phyloP scores from a whole-genome alignment of 2,329 filamentous ascomycete species.

The Fonsecaea multimorphosa region DNA sequence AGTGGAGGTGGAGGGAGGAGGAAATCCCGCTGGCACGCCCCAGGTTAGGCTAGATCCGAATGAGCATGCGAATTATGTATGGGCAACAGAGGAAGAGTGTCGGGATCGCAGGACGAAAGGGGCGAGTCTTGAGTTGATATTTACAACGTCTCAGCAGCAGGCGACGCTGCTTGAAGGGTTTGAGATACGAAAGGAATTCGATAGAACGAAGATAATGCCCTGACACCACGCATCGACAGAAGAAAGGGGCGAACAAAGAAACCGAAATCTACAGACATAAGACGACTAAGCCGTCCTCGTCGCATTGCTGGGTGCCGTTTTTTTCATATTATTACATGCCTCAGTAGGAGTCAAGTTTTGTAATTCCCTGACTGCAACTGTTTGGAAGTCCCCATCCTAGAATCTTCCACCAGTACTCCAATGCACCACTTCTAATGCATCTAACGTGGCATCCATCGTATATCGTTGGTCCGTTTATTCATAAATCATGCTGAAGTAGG shows the following conservation, averaged over 20 bases:
- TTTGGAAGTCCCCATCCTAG: background rate
- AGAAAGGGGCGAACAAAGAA: background rate
- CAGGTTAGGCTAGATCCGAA: constrained; percentile 43
- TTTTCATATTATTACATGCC: background rate
- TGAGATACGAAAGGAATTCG: constrained; percentile 1
- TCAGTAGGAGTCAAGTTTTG: background rate
- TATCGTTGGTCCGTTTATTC: background rate
- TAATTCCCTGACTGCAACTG: background rate
- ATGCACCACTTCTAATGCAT: background rate
- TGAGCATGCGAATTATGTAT: constrained; percentile 48
- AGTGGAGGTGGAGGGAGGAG: constrained; percentile 43
- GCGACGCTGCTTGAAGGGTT: constrained; percentile 26
- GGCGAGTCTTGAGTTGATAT: constrained; percentile 18
- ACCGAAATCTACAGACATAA: background rate
- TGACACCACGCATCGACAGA: background rate
- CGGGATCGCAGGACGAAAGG: constrained; percentile 19
- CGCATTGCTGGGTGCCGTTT: background rate
- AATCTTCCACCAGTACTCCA: background rate
- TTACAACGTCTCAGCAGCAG: constrained; percentile 25
- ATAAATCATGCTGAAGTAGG: constrained; percentile 17
- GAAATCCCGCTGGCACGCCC: background rate
- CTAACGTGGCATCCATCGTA: background rate
- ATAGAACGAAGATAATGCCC: background rate
- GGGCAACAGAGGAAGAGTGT: constrained; percentile 49
- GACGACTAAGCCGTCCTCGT: background rate